phyloP scores from a whole-genome alignment of 2,329 filamentous ascomycete genomes.

The Allantophomopsis cytisporea region DNA sequence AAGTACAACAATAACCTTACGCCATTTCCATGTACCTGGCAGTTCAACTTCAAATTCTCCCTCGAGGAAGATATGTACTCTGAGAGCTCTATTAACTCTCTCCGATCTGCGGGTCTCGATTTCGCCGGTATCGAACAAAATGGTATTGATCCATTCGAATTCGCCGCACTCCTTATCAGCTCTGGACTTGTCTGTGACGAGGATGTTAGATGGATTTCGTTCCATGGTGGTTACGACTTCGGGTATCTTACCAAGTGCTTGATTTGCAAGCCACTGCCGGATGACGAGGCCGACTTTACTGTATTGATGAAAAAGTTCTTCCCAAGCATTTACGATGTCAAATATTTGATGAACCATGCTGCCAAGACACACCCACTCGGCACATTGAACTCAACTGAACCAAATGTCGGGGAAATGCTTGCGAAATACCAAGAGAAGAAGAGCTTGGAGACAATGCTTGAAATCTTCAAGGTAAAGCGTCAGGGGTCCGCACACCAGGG shows the following conservation, averaged over 20 bases:
- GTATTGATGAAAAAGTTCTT: conserved; percentile 86
- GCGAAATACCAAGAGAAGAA: conserved; percentile 82
- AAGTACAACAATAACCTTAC: conserved; percentile 27
- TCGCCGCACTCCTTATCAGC: conserved; percentile 79
- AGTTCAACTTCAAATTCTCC: conserved; percentile 98
- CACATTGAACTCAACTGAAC: conserved; percentile 49
- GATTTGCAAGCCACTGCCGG: conserved; percentile 68
- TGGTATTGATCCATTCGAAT: conserved; percentile 81
- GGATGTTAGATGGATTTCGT: conserved; percentile 90
- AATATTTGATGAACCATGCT: conserved; percentile 89
- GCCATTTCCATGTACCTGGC: conserved; percentile 81
- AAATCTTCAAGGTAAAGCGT: conserved; percentile 82
- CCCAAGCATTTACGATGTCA: conserved; percentile 87
- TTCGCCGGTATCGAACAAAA: conserved; percentile 73
- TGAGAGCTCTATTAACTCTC: conserved; percentile 82
- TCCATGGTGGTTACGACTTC: conserved; percentile 97
- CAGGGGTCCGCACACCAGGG: conserved; percentile 83
- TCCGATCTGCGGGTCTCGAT: conserved; percentile 86
- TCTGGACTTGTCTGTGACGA: conserved; percentile 83
- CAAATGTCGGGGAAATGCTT: conserved; percentile 58
- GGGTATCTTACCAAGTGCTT: conserved; percentile 94
- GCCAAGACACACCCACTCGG: conserved; percentile 53
- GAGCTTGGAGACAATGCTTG: conserved; percentile 84
- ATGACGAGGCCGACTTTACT: conserved; percentile 83
- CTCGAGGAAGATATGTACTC: conserved; percentile 96